These are phyloP conservation scores for Delonix regia DNA, from an alignment of 306 rosid genomes.

Conservation along the genomic window DNA sequence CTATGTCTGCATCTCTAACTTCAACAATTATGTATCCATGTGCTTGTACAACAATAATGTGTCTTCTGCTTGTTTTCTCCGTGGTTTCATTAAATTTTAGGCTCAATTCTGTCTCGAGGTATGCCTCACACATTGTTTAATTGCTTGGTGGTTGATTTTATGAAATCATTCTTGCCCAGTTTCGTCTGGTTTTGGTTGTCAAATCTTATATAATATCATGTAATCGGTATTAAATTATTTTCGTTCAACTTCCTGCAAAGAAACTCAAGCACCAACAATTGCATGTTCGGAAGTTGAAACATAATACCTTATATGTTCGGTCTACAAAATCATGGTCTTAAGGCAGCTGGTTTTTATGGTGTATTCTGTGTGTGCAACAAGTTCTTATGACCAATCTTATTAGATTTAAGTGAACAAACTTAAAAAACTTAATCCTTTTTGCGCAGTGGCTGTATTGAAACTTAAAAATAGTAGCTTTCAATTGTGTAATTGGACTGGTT, in stretches of 20 bases:
- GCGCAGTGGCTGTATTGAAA: not conserved
- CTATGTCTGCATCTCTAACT: not conserved
- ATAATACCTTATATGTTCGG: not conserved
- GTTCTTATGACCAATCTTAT: no score
- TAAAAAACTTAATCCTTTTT: not conserved
- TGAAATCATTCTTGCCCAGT: not conserved
- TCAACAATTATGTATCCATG: not conserved
- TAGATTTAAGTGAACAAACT: no score
- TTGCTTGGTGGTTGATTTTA: not conserved
- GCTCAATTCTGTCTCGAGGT: not conserved
- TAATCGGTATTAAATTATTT: not conserved
- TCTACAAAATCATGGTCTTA: not conserved
- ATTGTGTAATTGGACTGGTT: not conserved
- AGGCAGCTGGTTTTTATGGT: not conserved
- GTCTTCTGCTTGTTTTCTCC: slow-evolving; percentile 14
- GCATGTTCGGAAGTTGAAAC: not conserved
- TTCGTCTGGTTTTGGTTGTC: not conserved
- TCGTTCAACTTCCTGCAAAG: not conserved
- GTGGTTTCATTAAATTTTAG: not conserved
- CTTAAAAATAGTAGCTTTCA: not conserved
- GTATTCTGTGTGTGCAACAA: no score
- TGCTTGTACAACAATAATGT: not conserved
- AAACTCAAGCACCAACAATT: not conserved
- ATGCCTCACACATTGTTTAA: not conserved
- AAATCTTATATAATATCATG: not conserved